Base-by-base conservation (phyloP, 345 rosid species). In the Brassica rapa region DNA sequence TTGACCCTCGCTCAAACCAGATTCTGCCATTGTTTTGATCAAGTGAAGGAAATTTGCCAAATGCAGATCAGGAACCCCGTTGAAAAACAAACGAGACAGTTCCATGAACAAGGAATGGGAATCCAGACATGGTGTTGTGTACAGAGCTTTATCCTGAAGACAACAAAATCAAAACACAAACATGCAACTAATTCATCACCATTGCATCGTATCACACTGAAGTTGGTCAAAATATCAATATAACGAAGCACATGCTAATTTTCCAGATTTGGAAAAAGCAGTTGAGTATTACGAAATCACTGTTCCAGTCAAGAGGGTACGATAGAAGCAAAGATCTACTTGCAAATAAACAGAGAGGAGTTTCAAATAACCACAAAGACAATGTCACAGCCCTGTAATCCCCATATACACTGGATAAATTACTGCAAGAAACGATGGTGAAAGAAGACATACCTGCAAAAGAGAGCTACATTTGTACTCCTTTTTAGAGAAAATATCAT, bases 41-140 rank as follows among this genome's bases (percentile, higher is more conserved):
- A 91, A 79, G 80, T 89, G 91, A 83, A 92, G 97, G 76, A 94
- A 92, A 86, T 92, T 92, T 57, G 98, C 97, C 80, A 92, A 62
- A 76, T 87, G 95, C 70, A 89, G 77, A 68, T 94, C 86, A 33
- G 93, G 88, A 79, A 75, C 81, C 19, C 95, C 95, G 27, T 83
- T 84, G 77, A 92, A 89, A 75, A 89, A 88, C 64, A 89, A 77
- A 72, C 90, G 82, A 70, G 97, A 88, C 29, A 92, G 86, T 83
- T 92, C 98, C 92, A 88, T 82, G 86, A 81, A 92, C 64, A 92
- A 30, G 39, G 86, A 84, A 81, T 91, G 97, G 21, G 87, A 75
- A 87, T 92, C 93, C 8, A 91, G 79, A 60, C 80, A 77, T 7
- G 62, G 74, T 65, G 88, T 88, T 74, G 89, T 75, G 76, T 88